phyloP scores from a whole-genome alignment of 306 rosid genomes.

The Dryas octopetala region DNA sequence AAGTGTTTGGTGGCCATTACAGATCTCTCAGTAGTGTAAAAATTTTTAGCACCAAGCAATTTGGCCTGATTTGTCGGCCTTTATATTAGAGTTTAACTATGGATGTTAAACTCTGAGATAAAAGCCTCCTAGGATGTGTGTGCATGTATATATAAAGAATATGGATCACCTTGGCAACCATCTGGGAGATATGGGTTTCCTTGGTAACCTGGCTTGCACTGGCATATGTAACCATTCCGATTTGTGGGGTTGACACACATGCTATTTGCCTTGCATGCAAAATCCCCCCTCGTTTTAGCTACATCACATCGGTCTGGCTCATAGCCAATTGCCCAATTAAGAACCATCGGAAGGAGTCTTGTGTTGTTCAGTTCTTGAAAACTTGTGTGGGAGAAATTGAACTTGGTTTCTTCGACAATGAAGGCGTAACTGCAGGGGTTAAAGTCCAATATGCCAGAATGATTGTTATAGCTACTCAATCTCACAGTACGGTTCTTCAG shows the following conservation, averaged over 20 bases:
- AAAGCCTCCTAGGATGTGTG: too few species aligned
- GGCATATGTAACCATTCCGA: conserved; percentile 5
- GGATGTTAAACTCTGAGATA: too few species aligned
- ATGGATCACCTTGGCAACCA: too few species aligned
- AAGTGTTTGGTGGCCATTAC: too few species aligned
- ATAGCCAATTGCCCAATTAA: conserved; percentile 27
- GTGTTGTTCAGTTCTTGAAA: neutral
- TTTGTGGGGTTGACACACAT: neutral
- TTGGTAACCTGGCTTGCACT: conserved; percentile 5
- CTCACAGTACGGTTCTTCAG: neutral
- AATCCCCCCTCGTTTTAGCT: neutral
- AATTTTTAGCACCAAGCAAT: too few species aligned
- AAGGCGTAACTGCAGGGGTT: conserved; percentile 28
- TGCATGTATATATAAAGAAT: too few species aligned
- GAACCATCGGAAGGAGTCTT: conserved; percentile 4
- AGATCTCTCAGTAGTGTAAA: too few species aligned
- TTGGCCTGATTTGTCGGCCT: too few species aligned
- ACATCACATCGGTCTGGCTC: neutral
- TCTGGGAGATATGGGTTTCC: too few species aligned
- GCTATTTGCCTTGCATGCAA: neutral
- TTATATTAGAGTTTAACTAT: too few species aligned
- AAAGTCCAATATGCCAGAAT: too few species aligned
- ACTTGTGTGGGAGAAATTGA: conserved; percentile 9
- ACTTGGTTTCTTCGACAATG: conserved; percentile 2
- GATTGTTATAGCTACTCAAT: too few species aligned